Conservation (phyloP, 2,329 filamentous ascomycete species). For the Scedosporium apiospermum region DNA sequence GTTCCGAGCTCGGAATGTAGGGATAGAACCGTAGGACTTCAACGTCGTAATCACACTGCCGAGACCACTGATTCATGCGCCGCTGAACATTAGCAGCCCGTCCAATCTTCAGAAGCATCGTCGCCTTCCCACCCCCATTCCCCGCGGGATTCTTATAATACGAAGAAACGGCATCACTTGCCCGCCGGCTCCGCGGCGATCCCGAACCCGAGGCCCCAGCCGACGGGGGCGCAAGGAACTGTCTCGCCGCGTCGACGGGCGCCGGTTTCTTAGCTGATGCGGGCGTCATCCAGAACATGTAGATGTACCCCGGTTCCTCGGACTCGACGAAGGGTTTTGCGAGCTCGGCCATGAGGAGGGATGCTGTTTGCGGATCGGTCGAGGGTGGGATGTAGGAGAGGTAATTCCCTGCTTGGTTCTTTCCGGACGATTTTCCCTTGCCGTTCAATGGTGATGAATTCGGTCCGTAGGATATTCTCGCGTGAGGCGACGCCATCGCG, state of each 20-base stretch:
- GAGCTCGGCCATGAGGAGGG: constrained; percentile 66
- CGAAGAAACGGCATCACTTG: constrained; percentile 43
- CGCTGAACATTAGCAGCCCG: constrained; percentile 76
- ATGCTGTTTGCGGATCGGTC: constrained; percentile 58
- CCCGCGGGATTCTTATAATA: constrained; percentile 29
- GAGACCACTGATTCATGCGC: constrained; percentile 84
- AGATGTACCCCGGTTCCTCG: constrained; percentile 81
- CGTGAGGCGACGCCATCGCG: constrained; percentile 15
- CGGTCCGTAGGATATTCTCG: constrained; percentile 13
- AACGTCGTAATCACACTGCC: constrained; percentile 84
- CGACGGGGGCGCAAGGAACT: constrained; percentile 44
- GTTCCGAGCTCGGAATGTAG: constrained; percentile 48
- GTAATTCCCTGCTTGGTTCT: constrained; percentile 29
- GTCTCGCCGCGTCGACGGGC: constrained; percentile 48
- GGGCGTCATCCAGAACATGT: constrained; percentile 95
- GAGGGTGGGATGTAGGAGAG: constrained; percentile 61
- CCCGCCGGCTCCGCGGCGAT: constrained; percentile 26
- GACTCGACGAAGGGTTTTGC: constrained; percentile 59
- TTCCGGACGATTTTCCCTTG: constrained; percentile 15
- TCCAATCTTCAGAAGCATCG: constrained; percentile 60
- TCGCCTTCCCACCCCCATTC: constrained; percentile 30
- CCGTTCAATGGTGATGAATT: constrained; percentile 12
- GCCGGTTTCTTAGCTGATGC: constrained; percentile 39
- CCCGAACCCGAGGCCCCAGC: constrained; percentile 6
- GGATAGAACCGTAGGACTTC: constrained; percentile 89